Conservation (phyloP, 176 grass and related monocot species). For the Avena atlantica region DNA sequence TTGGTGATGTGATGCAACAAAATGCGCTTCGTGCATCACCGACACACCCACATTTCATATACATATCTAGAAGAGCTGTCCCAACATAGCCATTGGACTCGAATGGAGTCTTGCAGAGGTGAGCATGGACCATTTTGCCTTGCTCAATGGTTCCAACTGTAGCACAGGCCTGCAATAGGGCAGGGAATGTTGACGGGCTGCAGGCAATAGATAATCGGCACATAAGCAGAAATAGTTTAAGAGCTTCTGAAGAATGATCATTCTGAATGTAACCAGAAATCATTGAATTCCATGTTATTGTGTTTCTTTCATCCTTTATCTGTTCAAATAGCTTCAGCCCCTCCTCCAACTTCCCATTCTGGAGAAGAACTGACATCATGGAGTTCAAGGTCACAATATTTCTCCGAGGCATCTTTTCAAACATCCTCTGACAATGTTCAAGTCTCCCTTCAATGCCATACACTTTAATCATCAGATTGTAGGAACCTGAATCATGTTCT, state of each 20-base stretch:
- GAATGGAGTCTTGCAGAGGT: conserved; percentile 55
- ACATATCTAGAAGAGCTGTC: conserved; percentile 70
- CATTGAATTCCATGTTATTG: conserved; percentile 68
- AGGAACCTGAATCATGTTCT: conserved; percentile 54
- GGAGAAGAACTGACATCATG: conserved; percentile 61
- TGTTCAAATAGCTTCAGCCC: conserved; percentile 58
- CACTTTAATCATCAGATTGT: conserved; percentile 64
- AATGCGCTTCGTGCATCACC: conserved; percentile 52
- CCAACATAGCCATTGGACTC: conserved; percentile 55
- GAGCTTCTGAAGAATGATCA: conserved; percentile 52
- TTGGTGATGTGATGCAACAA: conserved; percentile 35
- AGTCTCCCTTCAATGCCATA: conserved; percentile 53
- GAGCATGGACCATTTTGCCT: conserved; percentile 66
- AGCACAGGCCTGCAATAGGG: conserved; percentile 54
- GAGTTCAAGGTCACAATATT: conserved; percentile 64
- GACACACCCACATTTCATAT: conserved; percentile 64
- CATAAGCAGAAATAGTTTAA: conserved; percentile 58
- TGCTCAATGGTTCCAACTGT: conserved; percentile 56
- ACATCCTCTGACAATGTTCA: conserved; percentile 53
- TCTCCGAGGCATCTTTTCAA: conserved; percentile 62
- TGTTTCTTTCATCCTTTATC: conserved; percentile 57
- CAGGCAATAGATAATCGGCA: conserved; percentile 46
- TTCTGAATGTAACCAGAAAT: conserved; percentile 68
- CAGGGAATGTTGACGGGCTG: conserved; percentile 60
- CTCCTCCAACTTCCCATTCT: conserved; percentile 56